Evolutionary conservation across 495 filamentous ascomycete species (phyloP), one percentile per base, ranked within the genome.

Genomic region (Penicillium alfredii): DNA sequence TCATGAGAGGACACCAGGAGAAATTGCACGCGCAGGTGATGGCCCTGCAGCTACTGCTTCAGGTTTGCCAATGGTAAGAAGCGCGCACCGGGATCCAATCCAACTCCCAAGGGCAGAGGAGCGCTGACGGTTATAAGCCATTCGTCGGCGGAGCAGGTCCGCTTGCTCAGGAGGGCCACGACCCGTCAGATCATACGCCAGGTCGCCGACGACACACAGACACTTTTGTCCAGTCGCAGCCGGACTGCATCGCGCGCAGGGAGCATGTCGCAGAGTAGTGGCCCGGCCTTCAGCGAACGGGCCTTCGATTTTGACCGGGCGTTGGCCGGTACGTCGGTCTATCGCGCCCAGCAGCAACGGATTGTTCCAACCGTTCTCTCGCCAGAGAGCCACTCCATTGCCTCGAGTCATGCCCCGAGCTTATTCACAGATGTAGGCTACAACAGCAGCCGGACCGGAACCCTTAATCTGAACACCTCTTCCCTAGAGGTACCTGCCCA

Each of bases 31-130:
- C 55, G 12, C 67, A 73, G 29, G 52, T 66, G 11, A 41, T 52
- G 24, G 69, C 69, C 6, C 43, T 72, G 15, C 66, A 71, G 33
- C 41, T 72, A 9, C 35, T 72, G 30, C 45, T 72, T 7, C 58
- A 66, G 31, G 67, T 64, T n/a, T 61, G 53, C 29, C 58, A 64
- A 45, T 69, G 66, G 67, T 71, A 40, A 53, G 59, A 39, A 29
- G 30, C 21, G 12, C 10, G 6, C 15, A 24, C 6, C n/a, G 6
- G 5, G 7, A 20, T 16, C 11, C 14, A 10, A 4, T 2, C 19
- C 12, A 19, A 24, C 33, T n/a, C n/a, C n/a, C n/a, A n/a, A n/a
- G n/a, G n/a, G n/a, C n/a, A n/a, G n/a, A 25, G 3, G 35, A 27
- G 22, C 35, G 56, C 27, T 9, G 10, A 18, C 14, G 22, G 10